Conservation (phyloP, 1,284 basidiomycete species). For the Boletus semigastroideus region DNA sequence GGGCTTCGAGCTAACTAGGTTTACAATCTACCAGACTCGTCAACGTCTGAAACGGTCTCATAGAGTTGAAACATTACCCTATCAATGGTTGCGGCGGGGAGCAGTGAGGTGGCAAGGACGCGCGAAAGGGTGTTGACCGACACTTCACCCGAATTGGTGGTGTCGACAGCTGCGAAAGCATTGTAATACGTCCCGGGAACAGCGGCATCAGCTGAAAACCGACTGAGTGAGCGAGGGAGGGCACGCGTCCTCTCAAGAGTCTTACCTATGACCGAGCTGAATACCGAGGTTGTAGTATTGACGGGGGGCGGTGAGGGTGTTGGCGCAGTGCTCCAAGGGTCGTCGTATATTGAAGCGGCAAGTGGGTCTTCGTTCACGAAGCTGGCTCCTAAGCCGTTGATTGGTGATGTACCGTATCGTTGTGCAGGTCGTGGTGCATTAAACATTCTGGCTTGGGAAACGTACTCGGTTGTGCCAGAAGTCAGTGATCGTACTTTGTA, state of each 20-base stretch:
- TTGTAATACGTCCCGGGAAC: conserved; percentile 78
- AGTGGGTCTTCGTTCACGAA: conserved; percentile 78
- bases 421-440: conserved; percentile 73
- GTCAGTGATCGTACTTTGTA: conserved; percentile 4
- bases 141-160: conserved; percentile 63
- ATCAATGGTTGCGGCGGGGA: conserved; percentile 81
- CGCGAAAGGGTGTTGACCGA: conserved; percentile 81
- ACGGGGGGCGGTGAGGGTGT: conserved; percentile 69
- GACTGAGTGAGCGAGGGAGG: conserved; percentile 12
- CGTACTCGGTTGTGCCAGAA: conserved; percentile 10
- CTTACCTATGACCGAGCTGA: conserved; percentile 70
- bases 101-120: conserved; percentile 69
- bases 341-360: conserved; percentile 73
- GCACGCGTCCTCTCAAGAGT: neutral
- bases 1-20: conserved; percentile 72
- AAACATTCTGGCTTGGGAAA: conserved; percentile 52
- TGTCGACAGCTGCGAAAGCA: conserved; percentile 72
- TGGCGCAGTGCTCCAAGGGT: conserved; percentile 85
- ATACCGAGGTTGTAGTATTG: conserved; percentile 48
- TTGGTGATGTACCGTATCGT: conserved; percentile 56
- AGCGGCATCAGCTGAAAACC: conserved; percentile 61
- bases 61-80: conserved; percentile 47
- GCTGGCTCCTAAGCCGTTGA: conserved; percentile 62
- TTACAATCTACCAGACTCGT: conserved; percentile 64
- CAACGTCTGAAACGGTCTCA: conserved; percentile 4